phyloP scores from a whole-genome alignment of 2,329 filamentous ascomycete species.

The Fusarium napiforme region DNA sequence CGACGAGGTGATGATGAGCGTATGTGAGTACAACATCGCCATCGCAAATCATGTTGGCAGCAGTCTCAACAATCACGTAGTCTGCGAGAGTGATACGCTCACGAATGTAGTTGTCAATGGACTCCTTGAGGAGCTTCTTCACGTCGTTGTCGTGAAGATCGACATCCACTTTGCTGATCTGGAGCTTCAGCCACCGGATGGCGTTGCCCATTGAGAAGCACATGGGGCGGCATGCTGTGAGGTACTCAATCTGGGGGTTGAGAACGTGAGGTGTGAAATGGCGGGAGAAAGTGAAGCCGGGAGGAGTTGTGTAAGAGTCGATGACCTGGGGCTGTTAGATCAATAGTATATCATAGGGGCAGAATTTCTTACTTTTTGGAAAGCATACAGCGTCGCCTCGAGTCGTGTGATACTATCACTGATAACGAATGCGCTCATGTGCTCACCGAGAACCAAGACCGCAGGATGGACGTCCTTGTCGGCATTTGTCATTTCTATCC shows the following conservation, averaged over 20 bases:
- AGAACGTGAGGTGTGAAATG: constrained; percentile 93
- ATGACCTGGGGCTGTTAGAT: constrained; percentile 72
- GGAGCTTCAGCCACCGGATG: constrained; percentile 92
- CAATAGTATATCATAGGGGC: constrained; percentile 9
- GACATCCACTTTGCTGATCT: constrained; percentile 90
- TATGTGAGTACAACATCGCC: constrained; percentile 89
- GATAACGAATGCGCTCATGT: constrained; percentile 89
- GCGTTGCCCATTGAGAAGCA: constrained; percentile 98
- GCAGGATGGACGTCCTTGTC: constrained; percentile 86
- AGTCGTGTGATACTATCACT: constrained; percentile 90
- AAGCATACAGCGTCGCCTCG: constrained; percentile 86
- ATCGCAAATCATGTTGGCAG: constrained; percentile 78
- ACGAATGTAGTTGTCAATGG: constrained; percentile 89
- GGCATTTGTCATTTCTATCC: constrained; percentile 66
- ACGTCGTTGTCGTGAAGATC: constrained; percentile 84
- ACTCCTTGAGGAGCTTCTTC: constrained; percentile 79
- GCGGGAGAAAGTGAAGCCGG: constrained; percentile 84
- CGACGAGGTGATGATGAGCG: constrained; percentile 86
- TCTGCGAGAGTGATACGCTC: constrained; percentile 91
- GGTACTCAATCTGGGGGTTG: constrained; percentile 93
- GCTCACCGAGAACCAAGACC: constrained; percentile 85
- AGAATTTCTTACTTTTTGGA: constrained; percentile 74
- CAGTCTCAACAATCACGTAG: constrained; percentile 82
- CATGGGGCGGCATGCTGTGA: constrained; percentile 93
- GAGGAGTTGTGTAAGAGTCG: constrained; percentile 89